Conservation (phyloP, 108 stramenopile species). For the Hondaea fermentalgiana region DNA sequence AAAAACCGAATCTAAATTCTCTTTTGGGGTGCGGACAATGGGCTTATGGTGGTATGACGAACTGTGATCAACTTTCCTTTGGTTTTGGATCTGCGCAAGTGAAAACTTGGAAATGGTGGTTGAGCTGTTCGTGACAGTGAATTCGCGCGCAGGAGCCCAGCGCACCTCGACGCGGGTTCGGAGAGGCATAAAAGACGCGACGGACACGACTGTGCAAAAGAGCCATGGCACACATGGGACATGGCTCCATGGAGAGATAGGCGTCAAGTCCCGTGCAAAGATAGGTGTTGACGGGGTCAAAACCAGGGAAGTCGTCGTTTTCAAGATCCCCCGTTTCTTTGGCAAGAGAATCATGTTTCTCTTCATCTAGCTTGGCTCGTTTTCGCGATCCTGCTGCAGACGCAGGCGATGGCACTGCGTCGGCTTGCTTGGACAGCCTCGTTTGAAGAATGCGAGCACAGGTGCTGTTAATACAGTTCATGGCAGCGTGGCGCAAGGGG, state of each 20-base stretch:
- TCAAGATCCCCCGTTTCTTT: neutral
- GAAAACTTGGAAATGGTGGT: conserved; percentile 32
- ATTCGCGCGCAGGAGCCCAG: conserved; percentile 2
- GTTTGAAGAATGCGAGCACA: neutral
- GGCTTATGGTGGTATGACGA: too few species aligned
- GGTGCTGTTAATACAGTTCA: neutral
- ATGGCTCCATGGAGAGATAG: conserved; percentile 44
- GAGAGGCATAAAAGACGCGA: conserved; percentile 29
- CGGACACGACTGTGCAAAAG: conserved; percentile 48
- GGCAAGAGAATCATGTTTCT: too few species aligned
- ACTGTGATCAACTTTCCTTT: too few species aligned
- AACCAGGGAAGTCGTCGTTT: neutral
- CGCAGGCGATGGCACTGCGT: too few species aligned
- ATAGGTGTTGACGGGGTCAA: conserved; percentile 31
- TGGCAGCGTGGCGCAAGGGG: neutral
- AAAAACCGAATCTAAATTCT: too few species aligned
- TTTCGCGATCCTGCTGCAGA: too few species aligned
- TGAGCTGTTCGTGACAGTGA: conserved; percentile 10
- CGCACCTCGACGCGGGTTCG: conserved; percentile 29
- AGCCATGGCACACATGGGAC: conserved; percentile 53
- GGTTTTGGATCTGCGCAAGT: neutral
- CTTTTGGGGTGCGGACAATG: too few species aligned
- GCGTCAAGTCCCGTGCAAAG: conserved; percentile 53
- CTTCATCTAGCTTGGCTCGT: too few species aligned
- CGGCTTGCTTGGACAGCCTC: too few species aligned